Conservation (phyloP, 805 yeast species). For the Metschnikowia lunata region DNA sequence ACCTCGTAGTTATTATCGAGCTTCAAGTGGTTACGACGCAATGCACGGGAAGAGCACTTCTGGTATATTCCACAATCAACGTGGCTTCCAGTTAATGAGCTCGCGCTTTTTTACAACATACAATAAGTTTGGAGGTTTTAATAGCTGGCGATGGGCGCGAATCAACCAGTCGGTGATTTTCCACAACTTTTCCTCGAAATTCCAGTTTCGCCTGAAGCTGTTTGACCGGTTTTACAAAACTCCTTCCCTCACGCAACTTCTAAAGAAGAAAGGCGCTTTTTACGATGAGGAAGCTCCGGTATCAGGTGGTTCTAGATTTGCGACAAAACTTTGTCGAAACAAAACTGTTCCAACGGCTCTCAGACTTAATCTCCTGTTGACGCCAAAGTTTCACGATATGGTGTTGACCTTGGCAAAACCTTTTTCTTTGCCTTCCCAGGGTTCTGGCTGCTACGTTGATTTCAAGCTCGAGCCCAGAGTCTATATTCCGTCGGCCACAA, state of each 20-base stretch:
- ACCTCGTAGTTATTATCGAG: background rate
- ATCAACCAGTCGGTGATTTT: conserved; percentile 14
- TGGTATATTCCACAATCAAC: background rate
- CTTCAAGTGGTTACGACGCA: background rate
- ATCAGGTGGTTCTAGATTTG: background rate
- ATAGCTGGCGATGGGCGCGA: conserved; percentile 16
- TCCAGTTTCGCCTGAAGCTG: conserved; percentile 17
- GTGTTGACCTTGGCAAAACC: conserved; percentile 15
- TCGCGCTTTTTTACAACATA: conserved; percentile 12
- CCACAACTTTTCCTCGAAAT: conserved; percentile 14
- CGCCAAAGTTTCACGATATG: conserved; percentile 20
- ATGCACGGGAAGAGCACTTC: background rate
- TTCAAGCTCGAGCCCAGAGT: conserved; percentile 28
- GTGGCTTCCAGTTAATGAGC: conserved; percentile 2
- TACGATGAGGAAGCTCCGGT: conserved; percentile 4
- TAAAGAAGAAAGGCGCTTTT: conserved; percentile 9
- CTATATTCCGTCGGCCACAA: conserved; percentile 30
- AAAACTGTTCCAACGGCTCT: conserved; percentile 12
- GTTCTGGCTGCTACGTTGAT: conserved; percentile 31
- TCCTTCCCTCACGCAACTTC: conserved; percentile 15
- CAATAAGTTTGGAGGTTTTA: conserved; percentile 5
- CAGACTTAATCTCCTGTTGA: conserved; percentile 28
- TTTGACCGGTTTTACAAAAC: conserved; percentile 12
- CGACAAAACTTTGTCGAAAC: background rate
- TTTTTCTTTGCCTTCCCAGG: conserved; percentile 8